A percentile compares a stretch with the other conserved stretches of the same genome.
Conservation (phyloP, 1,139 yeast species). For the Debaryomyces udenii region DNA sequence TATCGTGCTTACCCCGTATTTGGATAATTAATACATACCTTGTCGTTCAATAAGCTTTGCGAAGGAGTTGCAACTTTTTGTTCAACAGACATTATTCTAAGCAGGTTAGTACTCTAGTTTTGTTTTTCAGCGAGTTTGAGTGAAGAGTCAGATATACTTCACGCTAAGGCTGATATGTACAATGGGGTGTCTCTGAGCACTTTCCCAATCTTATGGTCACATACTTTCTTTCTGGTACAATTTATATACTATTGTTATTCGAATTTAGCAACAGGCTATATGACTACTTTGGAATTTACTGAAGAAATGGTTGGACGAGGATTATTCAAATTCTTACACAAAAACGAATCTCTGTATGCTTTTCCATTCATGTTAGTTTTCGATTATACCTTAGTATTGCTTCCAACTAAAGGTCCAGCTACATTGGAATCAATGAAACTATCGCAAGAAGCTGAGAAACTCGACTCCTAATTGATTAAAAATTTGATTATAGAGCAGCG, state of each 20-base stretch:
- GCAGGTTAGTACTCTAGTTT: constrained; percentile 8
- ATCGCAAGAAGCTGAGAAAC: too few species aligned
- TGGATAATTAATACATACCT: constrained; percentile 39
- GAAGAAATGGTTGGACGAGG: constrained; percentile 17
- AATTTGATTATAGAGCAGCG: neutral
- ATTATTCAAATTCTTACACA: constrained; percentile 13
- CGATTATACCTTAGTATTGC: too few species aligned
- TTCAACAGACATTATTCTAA: constrained; percentile 24
- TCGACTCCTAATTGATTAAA: too few species aligned
- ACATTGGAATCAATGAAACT: too few species aligned
- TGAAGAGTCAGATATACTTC: neutral
- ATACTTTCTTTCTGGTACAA: constrained; percentile 3
- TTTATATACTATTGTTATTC: constrained; percentile 4
- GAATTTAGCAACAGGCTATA: constrained; percentile 5
- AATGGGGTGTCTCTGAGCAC: too few species aligned
- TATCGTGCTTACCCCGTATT: too few species aligned
- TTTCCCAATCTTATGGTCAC: neutral
- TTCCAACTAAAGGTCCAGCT: too few species aligned
- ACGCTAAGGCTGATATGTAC: too few species aligned
- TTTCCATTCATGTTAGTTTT: too few species aligned
- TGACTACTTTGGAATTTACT: constrained; percentile 11
- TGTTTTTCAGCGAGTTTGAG: neutral
- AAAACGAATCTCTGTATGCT: constrained; percentile 1
- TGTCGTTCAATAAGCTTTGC: constrained; percentile 75
- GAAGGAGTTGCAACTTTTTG: constrained; percentile 53